Percentiles rank a stretch among this genome's conserved stretches.
Conservation (phyloP, 2,329 filamentous ascomycete species). For the Sclerotinia subarctica region DNA sequence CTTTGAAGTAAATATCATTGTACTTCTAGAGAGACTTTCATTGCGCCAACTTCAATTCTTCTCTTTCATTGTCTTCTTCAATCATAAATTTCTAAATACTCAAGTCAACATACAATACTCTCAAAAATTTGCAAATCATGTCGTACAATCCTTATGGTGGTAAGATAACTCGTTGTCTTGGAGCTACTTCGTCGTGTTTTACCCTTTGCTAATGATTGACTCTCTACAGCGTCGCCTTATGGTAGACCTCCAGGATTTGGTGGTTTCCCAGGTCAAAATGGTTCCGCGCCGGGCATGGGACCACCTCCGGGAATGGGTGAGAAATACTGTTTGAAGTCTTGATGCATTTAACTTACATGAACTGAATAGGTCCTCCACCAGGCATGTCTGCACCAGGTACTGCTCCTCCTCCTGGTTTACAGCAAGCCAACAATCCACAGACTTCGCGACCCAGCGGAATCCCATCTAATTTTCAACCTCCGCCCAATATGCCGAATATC, state of each 20-base stretch:
- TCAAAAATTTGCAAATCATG: conserved; percentile 28
- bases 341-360: conserved; percentile 27
- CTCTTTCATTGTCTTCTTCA: neutral
- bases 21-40: neutral
- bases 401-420: conserved; percentile 72
- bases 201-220: neutral
- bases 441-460: conserved; percentile 77
- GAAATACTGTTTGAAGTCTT: conserved; percentile 33
- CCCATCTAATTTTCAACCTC: conserved; percentile 81
- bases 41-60: conserved; percentile 9
- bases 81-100: neutral
- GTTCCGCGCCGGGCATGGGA: conserved; percentile 63
- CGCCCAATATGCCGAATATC: conserved; percentile 91
- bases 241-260: conserved; percentile 72
- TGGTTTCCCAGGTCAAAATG: conserved; percentile 59
- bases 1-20: neutral
- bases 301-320: conserved; percentile 81
- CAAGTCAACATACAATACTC: neutral
- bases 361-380: conserved; percentile 63
- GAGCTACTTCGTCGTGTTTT: conserved; percentile 1
- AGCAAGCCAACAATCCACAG: conserved; percentile 69
- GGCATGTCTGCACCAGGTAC: conserved; percentile 82
- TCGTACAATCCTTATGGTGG: conserved; percentile 40
- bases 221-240: conserved; percentile 48
- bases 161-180: conserved; percentile 19